A percentile compares a stretch with the other conserved stretches of the same genome.
Conservation (phyloP, 2,329 filamentous ascomycete species). For the Orbilia ellipsospora region DNA sequence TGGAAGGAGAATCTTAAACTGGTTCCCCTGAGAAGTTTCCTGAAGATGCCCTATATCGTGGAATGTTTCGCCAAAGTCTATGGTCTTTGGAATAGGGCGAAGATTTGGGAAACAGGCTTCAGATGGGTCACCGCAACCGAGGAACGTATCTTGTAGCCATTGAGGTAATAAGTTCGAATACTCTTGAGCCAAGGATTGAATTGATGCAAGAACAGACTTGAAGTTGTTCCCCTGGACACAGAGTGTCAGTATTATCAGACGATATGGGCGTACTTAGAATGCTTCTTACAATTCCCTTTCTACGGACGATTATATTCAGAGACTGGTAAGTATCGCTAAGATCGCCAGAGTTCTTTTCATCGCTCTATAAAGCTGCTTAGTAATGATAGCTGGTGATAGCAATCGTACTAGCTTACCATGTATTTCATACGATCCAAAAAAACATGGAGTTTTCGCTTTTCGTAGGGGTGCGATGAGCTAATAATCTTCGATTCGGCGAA, state of each 20-base stretch:
- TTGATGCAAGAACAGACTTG: constrained; percentile 89
- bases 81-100: constrained; percentile 77
- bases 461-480: constrained; percentile 72
- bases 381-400: constrained; percentile 1
- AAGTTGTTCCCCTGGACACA: constrained; percentile 86
- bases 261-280: neutral
- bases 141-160: constrained; percentile 95
- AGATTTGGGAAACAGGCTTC: constrained; percentile 87
- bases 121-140: constrained; percentile 95
- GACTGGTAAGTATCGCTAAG: constrained; percentile 85
- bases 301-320: constrained; percentile 86
- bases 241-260: constrained; percentile 12
- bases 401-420: constrained; percentile 63
- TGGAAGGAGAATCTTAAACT: constrained; percentile 28
- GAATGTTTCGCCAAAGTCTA: constrained; percentile 95
- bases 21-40: constrained; percentile 85
- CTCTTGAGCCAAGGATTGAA: constrained; percentile 79
- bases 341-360: constrained; percentile 73
- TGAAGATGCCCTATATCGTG: constrained; percentile 93
- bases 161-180: constrained; percentile 86
- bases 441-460: constrained; percentile 77
- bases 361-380: constrained; percentile 62
- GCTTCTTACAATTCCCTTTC: constrained; percentile 71
- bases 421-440: constrained; percentile 84
- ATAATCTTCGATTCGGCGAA: constrained; percentile 82